Evolutionary conservation across 352 stramenopile species (phyloP).

Genomic region (Phytophthora rubi): DNA sequence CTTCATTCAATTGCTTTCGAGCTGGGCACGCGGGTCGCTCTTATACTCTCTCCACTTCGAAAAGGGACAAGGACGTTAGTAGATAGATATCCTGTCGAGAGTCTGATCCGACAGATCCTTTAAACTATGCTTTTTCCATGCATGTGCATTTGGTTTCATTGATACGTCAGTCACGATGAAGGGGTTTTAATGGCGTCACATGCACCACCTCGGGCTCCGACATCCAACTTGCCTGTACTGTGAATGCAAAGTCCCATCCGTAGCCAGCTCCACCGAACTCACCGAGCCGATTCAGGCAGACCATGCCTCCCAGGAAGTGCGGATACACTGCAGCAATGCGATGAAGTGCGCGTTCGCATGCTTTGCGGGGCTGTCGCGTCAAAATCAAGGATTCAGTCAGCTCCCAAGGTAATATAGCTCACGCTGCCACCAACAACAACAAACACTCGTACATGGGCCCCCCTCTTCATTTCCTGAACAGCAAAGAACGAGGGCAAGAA

Average conservation of each 20-base stretch:
- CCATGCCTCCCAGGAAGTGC: constrained; percentile 77
- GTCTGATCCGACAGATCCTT: constrained; percentile 41
- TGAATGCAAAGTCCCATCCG: constrained; percentile 77
- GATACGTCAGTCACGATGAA: constrained; percentile 21
- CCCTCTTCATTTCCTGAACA: constrained; percentile 81
- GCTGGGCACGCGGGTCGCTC: constrained; percentile 31
- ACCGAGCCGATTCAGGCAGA: constrained; percentile 76
- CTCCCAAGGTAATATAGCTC: neutral
- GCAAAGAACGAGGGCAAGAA: constrained; percentile 89
- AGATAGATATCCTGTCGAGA: constrained; percentile 46
- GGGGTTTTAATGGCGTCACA: constrained; percentile 44
- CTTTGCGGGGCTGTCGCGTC: constrained; percentile 53
- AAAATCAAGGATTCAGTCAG: constrained; percentile 16
- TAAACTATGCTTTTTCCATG: constrained; percentile 43
- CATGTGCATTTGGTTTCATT: neutral
- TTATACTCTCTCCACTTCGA: constrained; percentile 46
- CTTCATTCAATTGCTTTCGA: constrained; percentile 37
- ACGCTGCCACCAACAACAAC: neutral
- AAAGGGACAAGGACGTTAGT: constrained; percentile 52
- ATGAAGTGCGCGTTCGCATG: constrained; percentile 59
- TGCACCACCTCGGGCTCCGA: constrained; percentile 52
- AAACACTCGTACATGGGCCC: constrained; percentile 60
- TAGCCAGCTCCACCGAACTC: constrained; percentile 80
- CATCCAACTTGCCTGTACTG: constrained; percentile 72
- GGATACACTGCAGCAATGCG: constrained; percentile 66